Evolutionary conservation across 805 yeast species (phyloP).

Genomic region (Candida namnaoensis): DNA sequence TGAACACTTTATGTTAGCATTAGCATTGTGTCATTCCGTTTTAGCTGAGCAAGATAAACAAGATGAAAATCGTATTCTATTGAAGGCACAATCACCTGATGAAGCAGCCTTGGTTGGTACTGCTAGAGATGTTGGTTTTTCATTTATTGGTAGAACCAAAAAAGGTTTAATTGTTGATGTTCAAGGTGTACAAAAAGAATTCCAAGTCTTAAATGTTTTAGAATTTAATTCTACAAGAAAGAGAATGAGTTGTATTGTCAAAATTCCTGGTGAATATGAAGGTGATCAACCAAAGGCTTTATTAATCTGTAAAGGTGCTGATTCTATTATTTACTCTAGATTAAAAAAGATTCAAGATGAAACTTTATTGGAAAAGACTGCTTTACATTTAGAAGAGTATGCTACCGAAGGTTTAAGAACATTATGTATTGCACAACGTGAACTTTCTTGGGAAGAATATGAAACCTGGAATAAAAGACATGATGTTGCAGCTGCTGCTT

Average conservation of each 20-base stretch:
- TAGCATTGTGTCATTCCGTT: constrained; percentile 76
- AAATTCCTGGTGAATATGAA: constrained; percentile 43
- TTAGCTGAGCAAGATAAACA: constrained; percentile 58
- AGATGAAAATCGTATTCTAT: constrained; percentile 42
- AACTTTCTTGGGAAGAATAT: constrained; percentile 54
- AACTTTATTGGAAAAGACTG: constrained; percentile 49
- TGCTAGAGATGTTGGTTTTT: constrained; percentile 70
- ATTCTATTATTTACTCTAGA: constrained; percentile 67
- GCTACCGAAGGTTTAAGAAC: constrained; percentile 84
- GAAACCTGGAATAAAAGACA: constrained; percentile 54
- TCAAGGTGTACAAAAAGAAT: constrained; percentile 65
- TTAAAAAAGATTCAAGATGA: constrained; percentile 39
- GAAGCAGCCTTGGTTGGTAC: constrained; percentile 82
- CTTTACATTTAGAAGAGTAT: constrained; percentile 65
- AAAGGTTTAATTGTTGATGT: constrained; percentile 58
- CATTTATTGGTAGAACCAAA: constrained; percentile 57
- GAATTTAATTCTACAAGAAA: constrained; percentile 82
- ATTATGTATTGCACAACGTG: constrained; percentile 68
- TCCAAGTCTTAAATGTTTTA: constrained; percentile 58
- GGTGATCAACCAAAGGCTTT: constrained; percentile 49
- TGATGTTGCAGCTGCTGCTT: constrained; percentile 56
- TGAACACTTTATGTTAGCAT: constrained; percentile 69
- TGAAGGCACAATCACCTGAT: constrained; percentile 81
- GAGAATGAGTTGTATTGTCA: constrained; percentile 79
- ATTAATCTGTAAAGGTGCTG: constrained; percentile 80